Evolutionary conservation across 768 basidiomycete species (phyloP).

Genomic region (Mycena kentingensis): DNA sequence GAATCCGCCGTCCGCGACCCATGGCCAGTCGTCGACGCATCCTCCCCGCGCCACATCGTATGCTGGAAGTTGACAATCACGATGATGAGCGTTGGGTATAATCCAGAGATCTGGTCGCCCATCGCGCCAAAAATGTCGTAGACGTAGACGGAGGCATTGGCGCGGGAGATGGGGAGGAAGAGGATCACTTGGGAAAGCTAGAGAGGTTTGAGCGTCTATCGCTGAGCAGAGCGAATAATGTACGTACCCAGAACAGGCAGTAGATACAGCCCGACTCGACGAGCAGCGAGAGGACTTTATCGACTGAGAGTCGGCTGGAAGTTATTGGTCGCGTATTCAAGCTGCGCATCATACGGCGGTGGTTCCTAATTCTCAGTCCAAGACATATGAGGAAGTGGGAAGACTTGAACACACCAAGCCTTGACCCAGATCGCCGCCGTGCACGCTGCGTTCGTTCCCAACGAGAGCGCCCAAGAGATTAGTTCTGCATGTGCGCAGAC

Average conservation of each 20-base stretch:
- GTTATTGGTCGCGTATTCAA: neutral
- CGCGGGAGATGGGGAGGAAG: neutral
- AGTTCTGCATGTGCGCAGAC: constrained; percentile 8
- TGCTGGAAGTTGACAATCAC: constrained; percentile 16
- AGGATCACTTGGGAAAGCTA: constrained; percentile 14
- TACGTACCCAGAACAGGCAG: constrained; percentile 21
- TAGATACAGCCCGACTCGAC: constrained; percentile 24
- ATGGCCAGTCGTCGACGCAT: neutral
- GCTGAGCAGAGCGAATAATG: neutral
- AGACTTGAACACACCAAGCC: constrained; percentile 16
- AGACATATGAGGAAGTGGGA: neutral
- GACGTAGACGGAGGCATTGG: neutral
- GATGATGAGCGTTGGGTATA: constrained; percentile 19
- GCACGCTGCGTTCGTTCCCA: constrained; percentile 15
- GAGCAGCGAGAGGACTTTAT: constrained; percentile 14
- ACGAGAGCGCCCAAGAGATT: constrained; percentile 18
- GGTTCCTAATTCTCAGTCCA: neutral
- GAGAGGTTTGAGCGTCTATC: neutral
- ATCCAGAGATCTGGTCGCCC: constrained; percentile 15
- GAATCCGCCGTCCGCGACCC: too few relatives aligned
- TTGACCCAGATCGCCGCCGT: constrained; percentile 14
- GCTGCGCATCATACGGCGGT: constrained; percentile 4
- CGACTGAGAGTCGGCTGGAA: neutral
- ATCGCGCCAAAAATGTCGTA: constrained; percentile 2
- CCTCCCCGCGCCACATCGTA: constrained; percentile 6